Conservation (phyloP, 1,284 basidiomycete genomes). For the Schizophyllum amplum region DNA sequence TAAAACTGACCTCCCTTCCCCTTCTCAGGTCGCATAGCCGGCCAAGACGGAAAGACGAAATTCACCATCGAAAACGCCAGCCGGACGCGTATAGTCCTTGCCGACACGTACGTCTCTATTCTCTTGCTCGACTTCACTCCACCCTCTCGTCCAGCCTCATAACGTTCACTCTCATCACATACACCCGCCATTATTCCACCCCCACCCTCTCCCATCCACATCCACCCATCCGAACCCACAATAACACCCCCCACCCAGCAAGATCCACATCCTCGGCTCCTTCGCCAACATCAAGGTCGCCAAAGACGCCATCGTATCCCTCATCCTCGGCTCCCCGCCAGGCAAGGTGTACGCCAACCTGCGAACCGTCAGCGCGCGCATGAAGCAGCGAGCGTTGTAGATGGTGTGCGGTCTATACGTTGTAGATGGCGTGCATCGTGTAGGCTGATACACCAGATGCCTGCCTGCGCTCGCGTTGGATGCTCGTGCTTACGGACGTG, state of each 20-base stretch:
- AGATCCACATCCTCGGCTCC: constrained; percentile 91
- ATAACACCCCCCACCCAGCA: constrained; percentile 34
- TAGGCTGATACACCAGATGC: background rate
- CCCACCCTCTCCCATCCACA: no score
- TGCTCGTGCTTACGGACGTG: background rate
- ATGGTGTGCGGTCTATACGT: no score
- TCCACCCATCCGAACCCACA: no score
- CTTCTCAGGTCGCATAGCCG: constrained; percentile 81
- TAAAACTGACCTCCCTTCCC: no score
- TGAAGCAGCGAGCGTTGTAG: constrained; percentile 82
- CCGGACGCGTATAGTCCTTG: constrained; percentile 92
- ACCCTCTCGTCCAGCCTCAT: constrained; percentile 3
- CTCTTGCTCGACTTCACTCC: constrained; percentile 1
- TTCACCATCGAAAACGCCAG: constrained; percentile 98
- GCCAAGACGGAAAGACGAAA: constrained; percentile 96
- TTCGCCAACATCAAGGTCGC: constrained; percentile 98
- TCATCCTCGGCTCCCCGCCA: constrained; percentile 92
- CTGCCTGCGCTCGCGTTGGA: no score
- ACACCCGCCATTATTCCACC: no score
- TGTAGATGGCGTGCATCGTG: no score
- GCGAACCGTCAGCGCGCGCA: constrained; percentile 85
- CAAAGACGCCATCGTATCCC: constrained; percentile 89
- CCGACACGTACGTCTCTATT: constrained; percentile 73
- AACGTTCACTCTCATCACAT: background rate
- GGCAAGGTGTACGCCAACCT: constrained; percentile 94